Evolutionary conservation across 2,329 filamentous ascomycete genomes (phyloP).

Genomic region (Phyllosticta paracitricarpa): DNA sequence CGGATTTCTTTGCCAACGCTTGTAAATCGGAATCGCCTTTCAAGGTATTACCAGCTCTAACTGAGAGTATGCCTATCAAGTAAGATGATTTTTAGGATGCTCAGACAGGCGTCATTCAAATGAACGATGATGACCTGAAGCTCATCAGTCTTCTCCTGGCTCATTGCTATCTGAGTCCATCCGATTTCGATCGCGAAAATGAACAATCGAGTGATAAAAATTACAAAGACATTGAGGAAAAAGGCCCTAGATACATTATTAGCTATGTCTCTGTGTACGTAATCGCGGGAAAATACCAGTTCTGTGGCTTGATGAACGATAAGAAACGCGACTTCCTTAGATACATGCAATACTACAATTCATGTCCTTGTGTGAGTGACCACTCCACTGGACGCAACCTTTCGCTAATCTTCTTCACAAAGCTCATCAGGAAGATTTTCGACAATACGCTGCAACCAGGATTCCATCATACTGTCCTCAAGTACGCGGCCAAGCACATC

Average conservation of each 20-base stretch:
- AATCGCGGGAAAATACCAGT: no score
- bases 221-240: not conserved
- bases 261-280: no score
- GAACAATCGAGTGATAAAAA: no score
- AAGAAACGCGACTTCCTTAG: not conserved
- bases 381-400: not conserved
- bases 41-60: not conserved
- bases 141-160: conserved; percentile 4
- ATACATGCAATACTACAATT: not conserved
- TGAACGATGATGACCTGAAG: conserved; percentile 2
- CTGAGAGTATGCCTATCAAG: not conserved
- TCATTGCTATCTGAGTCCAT: not conserved
- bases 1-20: not conserved
- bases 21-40: not conserved
- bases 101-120: not conserved
- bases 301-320: not conserved
- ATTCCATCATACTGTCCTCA: not conserved
- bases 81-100: not conserved
- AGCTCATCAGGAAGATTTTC: not conserved
- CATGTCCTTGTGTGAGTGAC: not conserved
- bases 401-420: not conserved
- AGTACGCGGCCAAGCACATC: not conserved
- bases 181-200: no score
- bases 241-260: no score
- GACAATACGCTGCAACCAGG: not conserved